Evolutionary conservation across 2,329 filamentous ascomycete species (phyloP).

Genomic region (Mycogone perniciosa): DNA sequence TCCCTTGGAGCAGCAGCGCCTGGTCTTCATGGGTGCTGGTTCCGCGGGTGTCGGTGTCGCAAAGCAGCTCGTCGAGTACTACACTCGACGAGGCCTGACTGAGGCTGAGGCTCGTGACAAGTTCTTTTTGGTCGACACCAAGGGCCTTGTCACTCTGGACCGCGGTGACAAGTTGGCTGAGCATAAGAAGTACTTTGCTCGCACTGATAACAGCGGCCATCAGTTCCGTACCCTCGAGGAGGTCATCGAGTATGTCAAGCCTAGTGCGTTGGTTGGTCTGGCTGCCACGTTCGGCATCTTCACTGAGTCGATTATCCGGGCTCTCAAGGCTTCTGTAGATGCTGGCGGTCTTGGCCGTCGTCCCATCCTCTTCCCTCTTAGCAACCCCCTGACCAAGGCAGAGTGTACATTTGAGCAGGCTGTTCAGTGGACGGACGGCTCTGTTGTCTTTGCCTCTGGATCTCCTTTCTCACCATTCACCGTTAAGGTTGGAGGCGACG

Average conservation of each 20-base stretch:
- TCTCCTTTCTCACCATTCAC: conserved; percentile 78
- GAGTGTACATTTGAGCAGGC: conserved; percentile 97
- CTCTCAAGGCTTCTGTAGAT: conserved; percentile 59
- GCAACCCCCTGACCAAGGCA: conserved; percentile 92
- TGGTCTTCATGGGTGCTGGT: conserved; percentile 93
- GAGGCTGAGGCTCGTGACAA: conserved; percentile 82
- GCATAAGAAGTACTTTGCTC: conserved; percentile 72
- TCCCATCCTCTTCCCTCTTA: conserved; percentile 92
- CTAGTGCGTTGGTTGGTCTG: conserved; percentile 88
- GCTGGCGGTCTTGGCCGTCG: conserved; percentile 61
- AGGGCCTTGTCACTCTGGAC: conserved; percentile 88
- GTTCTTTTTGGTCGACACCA: conserved; percentile 97
- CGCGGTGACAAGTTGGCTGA: conserved; percentile 90
- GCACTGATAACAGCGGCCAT: conserved; percentile 56
- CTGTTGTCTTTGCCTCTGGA: conserved; percentile 87
- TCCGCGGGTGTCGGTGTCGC: conserved; percentile 95
- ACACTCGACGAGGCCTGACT: conserved; percentile 82
- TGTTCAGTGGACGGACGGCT: conserved; percentile 82
- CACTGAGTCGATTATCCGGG: conserved; percentile 75
- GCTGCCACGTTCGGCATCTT: conserved; percentile 94
- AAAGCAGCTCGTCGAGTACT: conserved; percentile 96
- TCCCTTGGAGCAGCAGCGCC: conserved; percentile 80
- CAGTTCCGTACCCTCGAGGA: conserved; percentile 78
- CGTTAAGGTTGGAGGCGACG: conserved; percentile 51
- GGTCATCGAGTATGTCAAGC: conserved; percentile 91